Percentiles rank a stretch among this genome's conserved stretches.
Evolutionary conservation across 371 early-diverging fungal species (phyloP).

Genomic region (Encephalitozoon intestinalis): DNA sequence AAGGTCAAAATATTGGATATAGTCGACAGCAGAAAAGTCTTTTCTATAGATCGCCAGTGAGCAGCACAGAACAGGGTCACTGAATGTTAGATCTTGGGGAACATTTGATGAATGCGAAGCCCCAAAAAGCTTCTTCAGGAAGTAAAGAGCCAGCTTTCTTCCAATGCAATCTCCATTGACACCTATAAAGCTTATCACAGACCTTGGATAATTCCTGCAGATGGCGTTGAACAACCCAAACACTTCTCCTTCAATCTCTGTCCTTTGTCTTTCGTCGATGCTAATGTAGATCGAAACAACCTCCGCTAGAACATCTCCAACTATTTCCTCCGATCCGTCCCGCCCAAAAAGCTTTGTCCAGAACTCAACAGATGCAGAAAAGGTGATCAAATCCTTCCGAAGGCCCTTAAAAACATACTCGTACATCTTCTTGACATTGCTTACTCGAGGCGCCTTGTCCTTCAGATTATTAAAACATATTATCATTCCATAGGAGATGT

Average conservation of each 20-base stretch:
- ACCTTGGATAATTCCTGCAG: slow-evolving; percentile 30
- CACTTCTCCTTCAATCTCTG: slow-evolving; percentile 29
- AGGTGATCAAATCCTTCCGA: slow-evolving; percentile 14
- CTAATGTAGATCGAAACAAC: slow-evolving; percentile 14
- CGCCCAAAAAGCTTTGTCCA: slow-evolving; percentile 39
- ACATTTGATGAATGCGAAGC: background rate
- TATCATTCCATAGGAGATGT: slow-evolving; percentile 12
- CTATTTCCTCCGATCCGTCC: background rate
- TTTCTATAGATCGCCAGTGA: slow-evolving; percentile 7
- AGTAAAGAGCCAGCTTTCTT: slow-evolving; percentile 18
- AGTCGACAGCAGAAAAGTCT: slow-evolving; percentile 4
- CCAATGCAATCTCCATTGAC: slow-evolving; percentile 18
- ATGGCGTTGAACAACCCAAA: slow-evolving; percentile 30
- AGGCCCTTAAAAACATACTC: slow-evolving; percentile 44
- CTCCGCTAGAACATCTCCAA: slow-evolving; percentile 30
- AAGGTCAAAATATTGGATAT: slow-evolving; percentile 39
- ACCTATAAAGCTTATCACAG: background rate
- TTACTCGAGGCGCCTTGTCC: background rate
- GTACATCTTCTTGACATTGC: slow-evolving; percentile 27
- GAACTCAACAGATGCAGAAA: slow-evolving; percentile 41
- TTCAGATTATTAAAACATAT: slow-evolving; percentile 20
- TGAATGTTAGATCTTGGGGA: slow-evolving; percentile 5
- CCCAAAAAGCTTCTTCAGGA: slow-evolving; percentile 28
- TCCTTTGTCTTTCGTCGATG: slow-evolving; percentile 19
- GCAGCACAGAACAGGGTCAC: slow-evolving; percentile 3